Base-by-base conservation (phyloP, 129 eudicot species). In the Smallanthus sonchifolius region DNA sequence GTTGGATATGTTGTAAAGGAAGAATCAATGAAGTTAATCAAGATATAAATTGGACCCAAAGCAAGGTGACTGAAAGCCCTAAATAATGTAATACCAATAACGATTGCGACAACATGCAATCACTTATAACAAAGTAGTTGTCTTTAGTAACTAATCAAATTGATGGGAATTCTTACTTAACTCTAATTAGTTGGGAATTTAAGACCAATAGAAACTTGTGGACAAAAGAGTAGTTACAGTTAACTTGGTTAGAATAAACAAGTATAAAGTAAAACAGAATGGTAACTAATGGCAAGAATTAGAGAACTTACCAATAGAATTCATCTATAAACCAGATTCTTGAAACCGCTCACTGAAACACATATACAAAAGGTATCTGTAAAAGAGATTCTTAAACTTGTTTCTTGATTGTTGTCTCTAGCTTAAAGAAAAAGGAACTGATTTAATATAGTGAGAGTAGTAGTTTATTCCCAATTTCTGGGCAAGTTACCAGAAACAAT, bases 291-390 rank as follows among this genome's bases (percentile, higher is more conserved):
- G 38, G 10, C 36, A 24, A 24, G 52, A 56, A 24, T 28, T 17
- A 19, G 3, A 40, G n/a, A 73, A 60, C 5, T 60, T 73, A 73
- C 77, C 77, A 30, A 73, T 59, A 4, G 77, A 73, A 59, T 45
- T 43, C 77, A 73, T 73, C 13, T 7, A 43, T 11, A 73, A 39
- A 44, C 34, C 32, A 73, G 44, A 16, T 60, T 28, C 34, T 62
- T 28, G 17, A 37, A 55, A 37, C 60, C 37, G 4, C 19, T 17
- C n/a, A 51, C 16, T 38, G 2, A 6, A 55, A 2, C 13, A 10
- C 35, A 32, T 38, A 37, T 4, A 49, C 17, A 34, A 34, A 48
- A 3, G n/a, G 62, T 49, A 69, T n/a, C 6, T 6, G 65, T 13
- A 54, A 47, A 30, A 19, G 56, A 56, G 40, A 19, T 40, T 56